Conservation (phyloP, 495 filamentous ascomycete species). For the Podospora pseudopauciseta region DNA sequence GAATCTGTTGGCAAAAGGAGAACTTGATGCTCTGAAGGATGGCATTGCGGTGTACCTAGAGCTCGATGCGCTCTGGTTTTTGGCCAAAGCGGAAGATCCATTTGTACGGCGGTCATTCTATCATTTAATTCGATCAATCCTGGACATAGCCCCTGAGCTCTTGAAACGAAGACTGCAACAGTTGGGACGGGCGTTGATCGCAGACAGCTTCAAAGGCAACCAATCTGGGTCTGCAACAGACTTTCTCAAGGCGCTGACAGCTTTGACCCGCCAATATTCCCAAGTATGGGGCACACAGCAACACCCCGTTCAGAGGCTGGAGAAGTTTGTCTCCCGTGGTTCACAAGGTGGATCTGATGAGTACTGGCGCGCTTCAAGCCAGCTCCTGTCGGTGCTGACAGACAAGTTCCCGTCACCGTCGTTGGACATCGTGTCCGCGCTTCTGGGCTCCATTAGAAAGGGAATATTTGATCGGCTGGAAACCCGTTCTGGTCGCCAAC, state of each 20-base stretch:
- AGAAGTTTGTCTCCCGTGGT: slow-evolving; percentile 74
- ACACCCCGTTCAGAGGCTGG: slow-evolving; percentile 58
- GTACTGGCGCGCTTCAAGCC: slow-evolving; percentile 67
- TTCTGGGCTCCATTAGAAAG: slow-evolving; percentile 61
- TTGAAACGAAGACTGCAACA: slow-evolving; percentile 51
- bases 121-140: slow-evolving; percentile 57
- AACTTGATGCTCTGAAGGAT: slow-evolving; percentile 49
- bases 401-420: slow-evolving; percentile 47
- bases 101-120: slow-evolving; percentile 68
- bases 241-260: slow-evolving; percentile 58
- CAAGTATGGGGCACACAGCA: slow-evolving; percentile 72
- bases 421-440: slow-evolving; percentile 38
- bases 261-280: slow-evolving; percentile 59
- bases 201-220: slow-evolving; percentile 60
- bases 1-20: slow-evolving; percentile 51
- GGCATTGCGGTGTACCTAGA: slow-evolving; percentile 55
- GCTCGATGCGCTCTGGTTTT: slow-evolving; percentile 68
- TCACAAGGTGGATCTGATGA: slow-evolving; percentile 66
- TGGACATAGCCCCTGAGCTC: slow-evolving; percentile 53
- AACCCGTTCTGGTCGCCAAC: slow-evolving; percentile 56
- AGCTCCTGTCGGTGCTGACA: slow-evolving; percentile 60
- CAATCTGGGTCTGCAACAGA: slow-evolving; percentile 73
- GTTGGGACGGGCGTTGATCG: slow-evolving; percentile 63
- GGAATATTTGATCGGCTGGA: slow-evolving; percentile 74
- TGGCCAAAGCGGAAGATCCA: slow-evolving; percentile 62